Evolutionary conservation across 1,139 yeast genomes (phyloP), one percentile per base, ranked within the genome.

Genomic region (Lodderomyces elongisporus): DNA sequence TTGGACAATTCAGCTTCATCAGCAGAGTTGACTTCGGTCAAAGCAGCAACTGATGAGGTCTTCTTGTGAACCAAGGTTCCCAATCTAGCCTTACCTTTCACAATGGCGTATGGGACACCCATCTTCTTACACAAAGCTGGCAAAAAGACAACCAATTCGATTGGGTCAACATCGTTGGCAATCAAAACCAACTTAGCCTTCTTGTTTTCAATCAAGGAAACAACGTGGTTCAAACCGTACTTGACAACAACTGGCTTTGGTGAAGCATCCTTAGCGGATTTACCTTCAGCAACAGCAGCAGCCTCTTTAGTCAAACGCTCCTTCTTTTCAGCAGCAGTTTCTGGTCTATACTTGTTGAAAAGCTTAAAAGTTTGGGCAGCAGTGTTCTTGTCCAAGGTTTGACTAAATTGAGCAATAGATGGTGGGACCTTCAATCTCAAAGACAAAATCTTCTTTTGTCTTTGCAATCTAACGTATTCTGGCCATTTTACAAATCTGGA

Each of bases 381-480:
- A 54, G 96, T 82, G 85, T 89, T 89, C 82, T 89, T 89, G 80
- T 89, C 97, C 68, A 91, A 78, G 57, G 91, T 82, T 70, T 82
- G 74, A 62, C 85, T 85, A 81, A 89, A 91, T 74, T 91, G 97
- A 51, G 97, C 77, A 62, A 89, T 81, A 49, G 97, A 84, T 60
- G 98, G 98, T 52, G 98, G 98, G 61, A 89, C 97, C 83, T 89
- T 89, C 64, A 89, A 80, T 81, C 98, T 88, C 69, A 88, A 67
- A 56, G 83, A 75, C 66, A 89, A 78, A 61, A 89, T 84, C 78
- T 89, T 89, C 85, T 81, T 89, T 77, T 91, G 97, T 79, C 97
- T 87, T 52, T 58, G 62, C 47, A 63, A 76, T 76, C 95, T 87
- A 54, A 89, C 94, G 68, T 88, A 88, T 71, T 83, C 93, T 65